A percentile compares a stretch with the other conserved stretches of the same genome.
phyloP scores from a whole-genome alignment of 139 green algal genomes.

The Spirogloea muscicola region DNA sequence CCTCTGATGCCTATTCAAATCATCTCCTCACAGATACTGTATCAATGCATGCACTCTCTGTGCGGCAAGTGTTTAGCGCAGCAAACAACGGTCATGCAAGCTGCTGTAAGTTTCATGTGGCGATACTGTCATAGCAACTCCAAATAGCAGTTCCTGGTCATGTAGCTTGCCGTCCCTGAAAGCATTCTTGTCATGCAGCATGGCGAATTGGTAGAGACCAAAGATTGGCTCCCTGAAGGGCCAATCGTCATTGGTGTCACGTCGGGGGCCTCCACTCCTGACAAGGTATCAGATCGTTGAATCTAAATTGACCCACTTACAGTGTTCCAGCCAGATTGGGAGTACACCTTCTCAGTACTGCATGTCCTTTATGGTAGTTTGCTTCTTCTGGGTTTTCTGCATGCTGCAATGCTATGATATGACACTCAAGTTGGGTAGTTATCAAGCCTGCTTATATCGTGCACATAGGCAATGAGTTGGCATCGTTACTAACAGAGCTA shows the following conservation, averaged over 20 bases:
- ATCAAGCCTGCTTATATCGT: background rate
- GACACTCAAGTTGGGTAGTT: background rate
- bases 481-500: constrained; percentile 7
- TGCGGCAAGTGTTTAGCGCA: background rate
- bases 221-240: constrained; percentile 75
- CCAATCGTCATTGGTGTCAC: constrained; percentile 86
- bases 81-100: background rate
- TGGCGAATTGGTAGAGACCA: constrained; percentile 78
- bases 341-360: background rate
- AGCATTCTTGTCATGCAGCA: constrained; percentile 21
- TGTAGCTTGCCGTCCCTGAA: background rate
- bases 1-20: background rate
- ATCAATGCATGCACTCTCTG: background rate
- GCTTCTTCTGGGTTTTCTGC: background rate
- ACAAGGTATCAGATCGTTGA: constrained; percentile 41
- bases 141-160: background rate
- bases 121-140: background rate
- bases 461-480: background rate
- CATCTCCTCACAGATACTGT: background rate
- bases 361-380: background rate
- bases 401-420: background rate
- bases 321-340: background rate
- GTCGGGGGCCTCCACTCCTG: constrained; percentile 76
- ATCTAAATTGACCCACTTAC: background rate
- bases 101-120: background rate